Evolutionary conservation across 202 grass and related monocot genomes (phyloP), one percentile per base, ranked within the genome.

Genomic region (Cymbopogon flexuosus): DNA sequence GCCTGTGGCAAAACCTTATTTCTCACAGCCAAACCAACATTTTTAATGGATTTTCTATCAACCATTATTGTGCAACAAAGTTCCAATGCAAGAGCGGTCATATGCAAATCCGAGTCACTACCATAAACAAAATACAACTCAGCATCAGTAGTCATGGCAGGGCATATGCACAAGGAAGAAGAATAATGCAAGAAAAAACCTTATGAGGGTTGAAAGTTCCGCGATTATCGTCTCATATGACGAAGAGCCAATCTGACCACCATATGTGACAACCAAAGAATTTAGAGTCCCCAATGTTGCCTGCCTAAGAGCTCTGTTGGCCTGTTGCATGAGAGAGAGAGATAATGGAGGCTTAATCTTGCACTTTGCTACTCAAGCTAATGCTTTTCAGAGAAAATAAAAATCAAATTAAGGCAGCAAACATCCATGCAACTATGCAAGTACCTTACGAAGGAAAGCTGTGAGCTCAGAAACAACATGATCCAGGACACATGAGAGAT

Each of bases 381-480:
- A 41, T 33, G 7, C 23, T 49, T 79, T 80, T 39, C 41, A 24
- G 27, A 23, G 37, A 37, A 70, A 30, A 52, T 76, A 52, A 62
- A 84, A 29, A 61, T 29, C 4, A 16, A 79, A 73, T 16, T 59
- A 73, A 77, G 21, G 1, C 51, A 66, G 24, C 62, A 6, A 19
- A 74, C 8, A 76, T 57, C 45, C 70, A 3, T 35, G 21, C 5
- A 62, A 60, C 37, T n/a, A 66, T 9, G 60, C 51, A 4, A 18
- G 9, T 88, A 95, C 96, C 96, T 99, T 99, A 30, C 92, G 87
- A 81, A 99, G 86, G 79, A 99, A 99, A 84, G 90, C 71, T 78
- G 96, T 96, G 51, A 99, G 86, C 83, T 99, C 92, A 80, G 96
- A 99, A 91, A 96, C 77, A 45, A 99, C 92, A 88, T 91, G 96